A percentile compares a stretch with the other conserved stretches of the same genome.
These are phyloP conservation scores for Suillus subaureus DNA, from an alignment of 768 basidiomycete genomes.

Conservation along the genomic window DNA sequence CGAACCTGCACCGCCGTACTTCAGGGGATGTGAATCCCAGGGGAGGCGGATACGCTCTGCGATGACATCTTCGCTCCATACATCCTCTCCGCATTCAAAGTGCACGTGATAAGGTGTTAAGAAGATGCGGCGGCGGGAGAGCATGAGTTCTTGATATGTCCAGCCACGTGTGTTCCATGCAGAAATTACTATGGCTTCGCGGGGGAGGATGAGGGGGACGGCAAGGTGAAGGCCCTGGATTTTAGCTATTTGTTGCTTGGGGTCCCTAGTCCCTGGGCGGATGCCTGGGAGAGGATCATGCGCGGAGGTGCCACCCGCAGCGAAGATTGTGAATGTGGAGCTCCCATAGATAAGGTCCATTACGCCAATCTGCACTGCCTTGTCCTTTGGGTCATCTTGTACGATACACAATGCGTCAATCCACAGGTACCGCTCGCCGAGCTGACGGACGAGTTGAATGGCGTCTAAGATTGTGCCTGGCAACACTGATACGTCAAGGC, in stretches of 20 bases:
- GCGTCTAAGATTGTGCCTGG: conserved; percentile 12
- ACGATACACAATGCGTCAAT: conserved; percentile 16
- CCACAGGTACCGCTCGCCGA: conserved; percentile 14
- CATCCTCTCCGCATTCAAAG: conserved; percentile 23
- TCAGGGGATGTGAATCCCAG: background rate
- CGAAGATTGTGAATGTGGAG: conserved; percentile 10
- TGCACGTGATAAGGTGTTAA: conserved; percentile 25
- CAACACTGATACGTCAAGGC: conserved; percentile 6
- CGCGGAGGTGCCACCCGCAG: conserved; percentile 1
- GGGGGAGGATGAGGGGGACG: conserved; percentile 18
- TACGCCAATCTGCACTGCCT: conserved; percentile 2
- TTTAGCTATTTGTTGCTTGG: conserved; percentile 18
- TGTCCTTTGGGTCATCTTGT: conserved; percentile 10
- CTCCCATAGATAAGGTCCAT: conserved; percentile 13
- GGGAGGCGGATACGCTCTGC: conserved; percentile 16
- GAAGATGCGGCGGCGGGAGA: conserved; percentile 25
- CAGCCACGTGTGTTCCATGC: conserved; percentile 24
- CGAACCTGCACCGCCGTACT: too few species aligned
- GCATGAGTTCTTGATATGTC: conserved; percentile 25
- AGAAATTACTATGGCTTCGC: conserved; percentile 11
- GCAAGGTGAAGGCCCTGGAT: conserved; percentile 27
- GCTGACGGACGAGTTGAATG: conserved; percentile 9
- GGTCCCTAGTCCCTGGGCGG: conserved; percentile 16
- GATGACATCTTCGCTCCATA: conserved; percentile 26
- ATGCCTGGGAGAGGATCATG: conserved; percentile 9